These are phyloP conservation scores for Cyberlindnera petersonii DNA, from an alignment of 805 yeast species.

Conservation along the genomic window DNA sequence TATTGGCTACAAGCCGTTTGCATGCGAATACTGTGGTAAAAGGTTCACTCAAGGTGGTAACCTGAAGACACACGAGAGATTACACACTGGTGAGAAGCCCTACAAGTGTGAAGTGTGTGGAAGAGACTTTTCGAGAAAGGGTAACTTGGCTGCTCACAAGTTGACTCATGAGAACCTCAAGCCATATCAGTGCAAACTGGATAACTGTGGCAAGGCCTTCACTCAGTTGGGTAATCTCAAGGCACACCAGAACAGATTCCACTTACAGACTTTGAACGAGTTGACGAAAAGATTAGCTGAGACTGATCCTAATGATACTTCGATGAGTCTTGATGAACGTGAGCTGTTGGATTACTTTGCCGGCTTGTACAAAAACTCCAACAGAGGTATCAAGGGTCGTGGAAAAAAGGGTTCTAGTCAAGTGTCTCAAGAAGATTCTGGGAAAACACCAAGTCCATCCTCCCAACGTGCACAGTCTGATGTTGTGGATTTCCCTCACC, in stretches of 20 bases:
- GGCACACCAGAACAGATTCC: slow-evolving; percentile 91
- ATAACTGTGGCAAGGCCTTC: slow-evolving; percentile 76
- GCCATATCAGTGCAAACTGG: slow-evolving; percentile 78
- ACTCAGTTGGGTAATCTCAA: slow-evolving; percentile 92
- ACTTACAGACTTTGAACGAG: slow-evolving; percentile 61
- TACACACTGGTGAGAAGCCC: slow-evolving; percentile 93
- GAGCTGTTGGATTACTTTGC: slow-evolving; percentile 75
- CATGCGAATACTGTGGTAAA: slow-evolving; percentile 74
- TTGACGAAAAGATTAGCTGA: slow-evolving; percentile 68
- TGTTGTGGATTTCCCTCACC: no score
- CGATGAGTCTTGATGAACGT: slow-evolving; percentile 59
- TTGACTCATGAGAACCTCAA: slow-evolving; percentile 75
- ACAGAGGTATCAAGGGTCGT: slow-evolving; percentile 88
- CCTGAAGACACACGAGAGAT: slow-evolving; percentile 74
- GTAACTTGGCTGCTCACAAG: slow-evolving; percentile 85
- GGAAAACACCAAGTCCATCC: slow-evolving; percentile 4
- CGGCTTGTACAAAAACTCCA: slow-evolving; percentile 78
- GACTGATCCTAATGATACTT: slow-evolving; percentile 45
- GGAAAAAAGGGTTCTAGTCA: slow-evolving; percentile 49
- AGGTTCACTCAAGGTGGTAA: slow-evolving; percentile 89
- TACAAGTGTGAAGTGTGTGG: slow-evolving; percentile 75
- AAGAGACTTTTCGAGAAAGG: slow-evolving; percentile 80
- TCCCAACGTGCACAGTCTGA: not conserved
- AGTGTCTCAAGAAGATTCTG: no score
- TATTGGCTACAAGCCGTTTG: slow-evolving; percentile 81